Evolutionary conservation across 2,329 filamentous ascomycete species (phyloP).

Genomic region (Penicillium glabrum): DNA sequence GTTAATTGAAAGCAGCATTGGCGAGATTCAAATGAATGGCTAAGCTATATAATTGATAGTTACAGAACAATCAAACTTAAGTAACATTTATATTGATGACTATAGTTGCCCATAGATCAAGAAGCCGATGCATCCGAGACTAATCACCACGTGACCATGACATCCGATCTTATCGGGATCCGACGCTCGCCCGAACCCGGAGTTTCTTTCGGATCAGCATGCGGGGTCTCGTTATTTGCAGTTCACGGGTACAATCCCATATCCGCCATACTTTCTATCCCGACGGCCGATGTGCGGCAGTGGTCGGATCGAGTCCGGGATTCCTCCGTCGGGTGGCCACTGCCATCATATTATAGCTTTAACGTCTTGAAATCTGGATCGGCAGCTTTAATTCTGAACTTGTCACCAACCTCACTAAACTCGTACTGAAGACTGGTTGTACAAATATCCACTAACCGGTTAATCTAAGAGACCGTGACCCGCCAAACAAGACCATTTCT

Average conservation of each 20-base stretch:
- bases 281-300: slow-evolving; percentile 5
- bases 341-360: slow-evolving; percentile 5
- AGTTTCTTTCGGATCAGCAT: slow-evolving; percentile 5
- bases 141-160: neutral
- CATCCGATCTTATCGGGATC: slow-evolving; percentile 4
- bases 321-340: slow-evolving; percentile 1
- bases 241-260: neutral
- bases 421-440: neutral
- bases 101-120: neutral
- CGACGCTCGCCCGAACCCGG: neutral
- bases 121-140: neutral
- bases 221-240: neutral
- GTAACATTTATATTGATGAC: too few relatives aligned
- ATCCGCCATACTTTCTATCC: neutral
- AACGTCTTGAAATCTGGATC: neutral
- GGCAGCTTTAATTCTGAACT: neutral
- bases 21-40: too few relatives aligned
- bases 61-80: too few relatives aligned
- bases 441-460: neutral
- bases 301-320: neutral
- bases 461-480: neutral
- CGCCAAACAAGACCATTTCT: neutral
- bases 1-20: too few relatives aligned
- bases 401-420: neutral
- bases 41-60: too few relatives aligned